phyloP scores from a whole-genome alignment of 2,329 filamentous ascomycete genomes.

The Didymella glomerata region DNA sequence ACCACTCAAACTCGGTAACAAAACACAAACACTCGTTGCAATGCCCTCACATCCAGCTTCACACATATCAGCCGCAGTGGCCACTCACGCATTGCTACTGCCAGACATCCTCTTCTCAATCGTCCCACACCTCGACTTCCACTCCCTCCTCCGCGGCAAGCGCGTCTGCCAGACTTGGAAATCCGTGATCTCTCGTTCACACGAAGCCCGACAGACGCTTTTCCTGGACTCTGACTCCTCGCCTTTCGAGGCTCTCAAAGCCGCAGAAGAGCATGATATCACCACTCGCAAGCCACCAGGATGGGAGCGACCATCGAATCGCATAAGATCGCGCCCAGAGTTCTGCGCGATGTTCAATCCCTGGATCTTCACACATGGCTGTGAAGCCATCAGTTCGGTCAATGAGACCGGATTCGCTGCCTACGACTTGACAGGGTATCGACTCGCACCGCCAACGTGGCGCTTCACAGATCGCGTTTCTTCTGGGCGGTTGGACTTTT shows the following conservation, averaged over 20 bases:
- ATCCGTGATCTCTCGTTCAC: slow-evolving; percentile 3
- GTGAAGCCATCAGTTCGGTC: neutral
- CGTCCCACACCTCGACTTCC: slow-evolving; percentile 1
- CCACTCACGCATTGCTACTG: neutral
- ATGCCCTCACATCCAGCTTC: neutral
- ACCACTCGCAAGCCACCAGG: neutral
- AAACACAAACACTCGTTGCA: neutral
- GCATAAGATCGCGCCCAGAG: slow-evolving; percentile 1
- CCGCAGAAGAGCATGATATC: slow-evolving; percentile 7
- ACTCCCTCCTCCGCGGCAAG: slow-evolving; percentile 7
- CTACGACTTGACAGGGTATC: neutral
- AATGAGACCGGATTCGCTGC: neutral
- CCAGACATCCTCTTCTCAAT: slow-evolving; percentile 7
- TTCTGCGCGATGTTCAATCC: slow-evolving; percentile 12
- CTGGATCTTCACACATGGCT: slow-evolving; percentile 8
- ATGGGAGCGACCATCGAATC: neutral
- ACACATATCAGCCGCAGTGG: neutral
- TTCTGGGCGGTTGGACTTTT: slow-evolving; percentile 1
- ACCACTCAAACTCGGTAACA: neutral
- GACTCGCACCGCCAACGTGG: neutral
- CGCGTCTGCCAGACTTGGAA: slow-evolving; percentile 5
- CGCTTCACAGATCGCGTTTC: slow-evolving; percentile 10
- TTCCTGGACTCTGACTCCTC: neutral
- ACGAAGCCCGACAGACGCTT: neutral
- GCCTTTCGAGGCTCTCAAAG: neutral